Conservation (phyloP, 306 rosid genomes). For the Begonia fuchsioides region DNA sequence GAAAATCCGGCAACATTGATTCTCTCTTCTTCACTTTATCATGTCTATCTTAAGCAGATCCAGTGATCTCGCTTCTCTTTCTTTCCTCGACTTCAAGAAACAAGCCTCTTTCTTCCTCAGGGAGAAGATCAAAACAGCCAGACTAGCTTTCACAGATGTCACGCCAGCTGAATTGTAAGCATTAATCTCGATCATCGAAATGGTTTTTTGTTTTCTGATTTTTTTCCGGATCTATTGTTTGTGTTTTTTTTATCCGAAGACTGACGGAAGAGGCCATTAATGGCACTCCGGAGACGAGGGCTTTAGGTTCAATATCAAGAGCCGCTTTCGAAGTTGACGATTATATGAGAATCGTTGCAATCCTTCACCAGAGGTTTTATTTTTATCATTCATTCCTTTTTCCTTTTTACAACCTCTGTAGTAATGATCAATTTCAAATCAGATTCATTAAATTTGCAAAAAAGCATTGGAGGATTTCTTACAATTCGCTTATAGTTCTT, state of each 20-base stretch:
- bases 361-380: conserved; percentile 30
- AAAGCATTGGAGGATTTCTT: conserved; percentile 76
- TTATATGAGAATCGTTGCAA: conserved; percentile 45
- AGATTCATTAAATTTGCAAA: conserved; percentile 65
- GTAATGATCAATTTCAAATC: conserved; percentile 1
- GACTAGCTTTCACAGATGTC: conserved; percentile 92
- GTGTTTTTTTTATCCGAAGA: conserved; percentile 17
- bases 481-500: conserved; percentile 58
- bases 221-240: conserved; percentile 4
- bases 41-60: conserved; percentile 39
- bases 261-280: conserved; percentile 74
- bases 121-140: conserved; percentile 84
- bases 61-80: conserved; percentile 29
- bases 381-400: neutral
- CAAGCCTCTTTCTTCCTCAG: conserved; percentile 91
- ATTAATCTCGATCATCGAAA: no score
- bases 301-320: conserved; percentile 70
- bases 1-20: no score
- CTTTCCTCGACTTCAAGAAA: conserved; percentile 57
- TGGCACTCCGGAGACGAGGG: conserved; percentile 59
- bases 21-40: no score
- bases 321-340: conserved; percentile 95
- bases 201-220: no score
- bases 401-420: conserved; percentile 1
- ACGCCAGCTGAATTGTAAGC: conserved; percentile 73